Conservation (phyloP, 2,329 filamentous ascomycete genomes). For the Furcasterigmium sp. region DNA sequence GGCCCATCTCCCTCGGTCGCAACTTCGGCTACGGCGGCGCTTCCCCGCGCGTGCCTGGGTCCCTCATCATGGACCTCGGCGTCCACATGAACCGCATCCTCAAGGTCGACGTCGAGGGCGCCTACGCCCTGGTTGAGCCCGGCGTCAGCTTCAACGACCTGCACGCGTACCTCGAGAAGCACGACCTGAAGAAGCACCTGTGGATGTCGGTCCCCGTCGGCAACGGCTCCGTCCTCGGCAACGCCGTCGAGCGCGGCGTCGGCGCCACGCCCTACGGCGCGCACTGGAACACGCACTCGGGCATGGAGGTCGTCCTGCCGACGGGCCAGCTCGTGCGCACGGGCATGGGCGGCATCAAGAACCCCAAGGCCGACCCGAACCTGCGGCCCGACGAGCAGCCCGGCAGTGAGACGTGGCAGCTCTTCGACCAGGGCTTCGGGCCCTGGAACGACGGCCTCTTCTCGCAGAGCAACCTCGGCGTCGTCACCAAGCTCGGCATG, state of each 20-base stretch:
- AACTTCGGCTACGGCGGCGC: conserved; percentile 39
- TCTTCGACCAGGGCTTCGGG: conserved; percentile 35
- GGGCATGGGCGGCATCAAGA: conserved; percentile 25
- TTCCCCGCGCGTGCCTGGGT: conserved; percentile 35
- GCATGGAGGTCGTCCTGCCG: conserved; percentile 37
- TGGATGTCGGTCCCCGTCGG: conserved; percentile 39
- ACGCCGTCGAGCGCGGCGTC: conserved; percentile 37
- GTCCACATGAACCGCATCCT: conserved; percentile 33
- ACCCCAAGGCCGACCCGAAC: conserved; percentile 6
- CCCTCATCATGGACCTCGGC: conserved; percentile 35
- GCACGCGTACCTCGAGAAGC: conserved; percentile 25
- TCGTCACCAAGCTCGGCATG: conserved; percentile 49
- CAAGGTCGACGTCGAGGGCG: conserved; percentile 29
- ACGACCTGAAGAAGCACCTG: conserved; percentile 27
- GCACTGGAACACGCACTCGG: conserved; percentile 33
- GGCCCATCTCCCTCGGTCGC: conserved; percentile 29
- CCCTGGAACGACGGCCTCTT: conserved; percentile 37
- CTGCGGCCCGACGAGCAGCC: conserved; percentile 17
- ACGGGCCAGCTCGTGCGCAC: conserved; percentile 35
- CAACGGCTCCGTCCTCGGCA: conserved; percentile 40
- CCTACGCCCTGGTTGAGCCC: conserved; percentile 35
- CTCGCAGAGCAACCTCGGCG: conserved; percentile 42
- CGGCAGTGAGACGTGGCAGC: conserved; percentile 33
- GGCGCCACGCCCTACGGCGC: conserved; percentile 41
- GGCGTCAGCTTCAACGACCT: conserved; percentile 34